A percentile compares a stretch with the other conserved stretches of the same genome.
These are phyloP conservation scores for Endothia cerciana DNA, from an alignment of 2,329 filamentous ascomycete species.

Conservation along the genomic window DNA sequence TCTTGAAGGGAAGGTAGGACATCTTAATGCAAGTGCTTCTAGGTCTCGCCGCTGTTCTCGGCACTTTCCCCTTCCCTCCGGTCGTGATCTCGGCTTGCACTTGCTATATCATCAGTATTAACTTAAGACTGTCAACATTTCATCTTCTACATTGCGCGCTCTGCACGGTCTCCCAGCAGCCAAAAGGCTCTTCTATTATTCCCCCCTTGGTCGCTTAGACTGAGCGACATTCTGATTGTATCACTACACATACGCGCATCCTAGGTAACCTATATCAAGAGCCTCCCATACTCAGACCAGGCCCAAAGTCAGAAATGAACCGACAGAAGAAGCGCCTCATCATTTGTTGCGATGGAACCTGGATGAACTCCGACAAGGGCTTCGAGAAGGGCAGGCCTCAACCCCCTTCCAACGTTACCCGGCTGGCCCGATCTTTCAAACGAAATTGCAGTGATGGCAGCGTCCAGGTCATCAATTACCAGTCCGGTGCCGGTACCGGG, in stretches of 20 bases:
- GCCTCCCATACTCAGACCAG: not conserved
- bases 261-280: conserved; percentile 12
- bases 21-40: not conserved
- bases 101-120: not conserved
- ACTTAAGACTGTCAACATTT: not conserved
- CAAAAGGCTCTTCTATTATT: no score
- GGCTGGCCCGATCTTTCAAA: conserved; percentile 61
- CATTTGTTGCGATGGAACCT: conserved; percentile 58
- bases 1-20: not conserved
- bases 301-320: not conserved
- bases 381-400: conserved; percentile 52
- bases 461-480: conserved; percentile 64
- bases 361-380: conserved; percentile 56
- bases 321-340: conserved; percentile 50
- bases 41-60: not conserved
- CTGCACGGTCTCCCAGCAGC: no score
- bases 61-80: not conserved
- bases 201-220: no score
- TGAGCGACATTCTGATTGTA: not conserved
- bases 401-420: conserved; percentile 63
- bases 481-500: conserved; percentile 62
- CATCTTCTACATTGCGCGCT: not conserved
- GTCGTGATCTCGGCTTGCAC: not conserved
- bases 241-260: conserved; percentile 4
- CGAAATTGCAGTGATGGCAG: conserved; percentile 54